Base-by-base conservation (phyloP, 129 eudicot genomes). In the Pulicaria dysenterica region DNA sequence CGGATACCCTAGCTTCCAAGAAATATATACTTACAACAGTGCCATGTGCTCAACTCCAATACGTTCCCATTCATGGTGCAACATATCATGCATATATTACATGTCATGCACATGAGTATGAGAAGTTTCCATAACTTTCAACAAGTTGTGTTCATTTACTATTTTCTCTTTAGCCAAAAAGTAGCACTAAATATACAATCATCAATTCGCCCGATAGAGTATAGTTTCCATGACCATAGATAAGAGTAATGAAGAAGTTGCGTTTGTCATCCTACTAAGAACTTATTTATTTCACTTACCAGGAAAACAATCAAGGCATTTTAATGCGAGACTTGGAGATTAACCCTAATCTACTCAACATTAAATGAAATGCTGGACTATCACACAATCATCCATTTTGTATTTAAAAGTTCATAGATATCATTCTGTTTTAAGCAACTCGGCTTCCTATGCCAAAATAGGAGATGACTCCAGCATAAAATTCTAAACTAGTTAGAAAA, bases 141-240 rank as follows among this genome's bases (percentile, higher is more conserved):
- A 36, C 34, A 36, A 48, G 14, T 50, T 12, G 5, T 53, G 13
- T 51, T 42, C 49, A 3, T 40, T 64, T 74, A 43, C 58, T 45
- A 15, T 53, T 53, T 74, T 48, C 57, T 74, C 73, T 53, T 64
- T 43, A 43, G n/a, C 66, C 31, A 64, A 63, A 53, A 14, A 8
- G 40, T 41, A 49, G 53, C 34, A 61, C 49, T 40, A 49, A 48
- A 53, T 24, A 15, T 51, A 34, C 13, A 44, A 5, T 42, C 34
- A 54, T 66, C 38, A 53, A 54, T 58, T 57, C 58, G 48, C 58
- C 8, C 49, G 16, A 72, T 45, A 44, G 3, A 45, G 15, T 38
- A 43, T 39, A 42, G 24, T 31, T 64, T 53, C 73, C 47, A 31
- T 42, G 56, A 74, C 54, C 72, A 54, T 24, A 13, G 64, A 74